Evolutionary conservation across 2,329 filamentous ascomycete species (phyloP).

Genomic region (Trichoderma sp.): DNA sequence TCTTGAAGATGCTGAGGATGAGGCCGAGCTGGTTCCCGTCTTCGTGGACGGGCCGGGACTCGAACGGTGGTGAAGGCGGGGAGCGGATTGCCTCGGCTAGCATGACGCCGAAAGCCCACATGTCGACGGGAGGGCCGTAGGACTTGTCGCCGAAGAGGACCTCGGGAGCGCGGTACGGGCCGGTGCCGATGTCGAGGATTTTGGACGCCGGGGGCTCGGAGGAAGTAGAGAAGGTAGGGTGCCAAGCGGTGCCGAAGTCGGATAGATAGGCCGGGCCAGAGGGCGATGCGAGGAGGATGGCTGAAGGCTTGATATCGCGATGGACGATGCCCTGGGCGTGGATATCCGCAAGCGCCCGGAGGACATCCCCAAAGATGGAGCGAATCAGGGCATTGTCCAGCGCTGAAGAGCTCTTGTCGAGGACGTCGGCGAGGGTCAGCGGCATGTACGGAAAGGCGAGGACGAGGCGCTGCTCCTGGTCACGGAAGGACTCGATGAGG

Average conservation of each 20-base stretch:
- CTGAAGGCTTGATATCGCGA: conserved; percentile 91
- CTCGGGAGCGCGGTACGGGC: conserved; percentile 87
- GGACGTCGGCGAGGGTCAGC: conserved; percentile 68
- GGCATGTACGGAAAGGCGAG: conserved; percentile 85
- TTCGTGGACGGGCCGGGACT: conserved; percentile 70
- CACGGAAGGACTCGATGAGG: conserved; percentile 72
- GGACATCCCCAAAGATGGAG: conserved; percentile 63
- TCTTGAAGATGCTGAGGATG: conserved; percentile 90
- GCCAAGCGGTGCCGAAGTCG: conserved; percentile 94
- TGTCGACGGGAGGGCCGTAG: conserved; percentile 74
- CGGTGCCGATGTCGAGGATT: conserved; percentile 91
- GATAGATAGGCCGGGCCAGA: conserved; percentile 75
- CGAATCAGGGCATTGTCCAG: conserved; percentile 33
- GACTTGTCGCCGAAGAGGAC: conserved; percentile 78
- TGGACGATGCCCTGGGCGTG: conserved; percentile 81
- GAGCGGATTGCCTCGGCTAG: conserved; percentile 70
- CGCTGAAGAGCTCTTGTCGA: conserved; percentile 45
- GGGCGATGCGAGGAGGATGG: conserved; percentile 70
- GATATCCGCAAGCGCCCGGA: conserved; percentile 69
- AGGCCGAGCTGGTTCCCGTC: conserved; percentile 89
- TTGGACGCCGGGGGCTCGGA: conserved; percentile 71
- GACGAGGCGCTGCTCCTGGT: conserved; percentile 70
- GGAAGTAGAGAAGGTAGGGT: conserved; percentile 55
- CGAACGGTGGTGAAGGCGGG: conserved; percentile 69
- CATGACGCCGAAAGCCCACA: conserved; percentile 87